Percentiles rank a stretch among this genome's conserved stretches.
phyloP scores from a whole-genome alignment of 164 flowering plant species.

The Tetrastigma voinierianum region DNA sequence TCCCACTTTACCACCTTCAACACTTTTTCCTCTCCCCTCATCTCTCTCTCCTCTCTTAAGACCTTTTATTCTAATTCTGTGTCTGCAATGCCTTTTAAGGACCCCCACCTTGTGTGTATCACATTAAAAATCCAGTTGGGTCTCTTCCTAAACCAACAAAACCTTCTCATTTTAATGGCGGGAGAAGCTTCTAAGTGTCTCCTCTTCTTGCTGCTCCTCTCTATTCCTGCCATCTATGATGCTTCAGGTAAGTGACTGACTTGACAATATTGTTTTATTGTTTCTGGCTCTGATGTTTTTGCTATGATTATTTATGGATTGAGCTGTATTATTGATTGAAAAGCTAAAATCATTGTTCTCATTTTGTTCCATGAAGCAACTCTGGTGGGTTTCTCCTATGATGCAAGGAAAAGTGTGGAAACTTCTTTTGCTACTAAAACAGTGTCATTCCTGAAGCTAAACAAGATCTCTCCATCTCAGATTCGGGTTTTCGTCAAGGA shows the following conservation, averaged over 20 bases:
- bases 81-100: constrained; percentile 12
- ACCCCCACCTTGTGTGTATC: constrained; percentile 17
- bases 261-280: neutral
- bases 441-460: constrained; percentile 28
- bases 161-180: constrained; percentile 34
- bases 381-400: constrained; percentile 46
- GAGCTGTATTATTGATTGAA: neutral
- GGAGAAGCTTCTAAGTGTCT: constrained; percentile 15
- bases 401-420: constrained; percentile 31
- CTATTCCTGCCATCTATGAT: constrained; percentile 27
- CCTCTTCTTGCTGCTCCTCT: constrained; percentile 32
- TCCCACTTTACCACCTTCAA: neutral
- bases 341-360: neutral
- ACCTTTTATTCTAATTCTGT: constrained; percentile 11
- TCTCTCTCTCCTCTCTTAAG: constrained; percentile 1
- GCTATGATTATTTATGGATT: neutral
- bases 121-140: constrained; percentile 19
- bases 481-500: constrained; percentile 31
- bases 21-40: constrained; percentile 9
- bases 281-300: neutral
- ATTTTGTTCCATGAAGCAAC: constrained; percentile 33
- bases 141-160: constrained; percentile 19
- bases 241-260: constrained; percentile 40
- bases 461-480: constrained; percentile 28
- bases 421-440: constrained; percentile 21